These are phyloP conservation scores for Phyllosticta capitalensis DNA, from an alignment of 2,329 filamentous ascomycete species.

Conservation along the genomic window DNA sequence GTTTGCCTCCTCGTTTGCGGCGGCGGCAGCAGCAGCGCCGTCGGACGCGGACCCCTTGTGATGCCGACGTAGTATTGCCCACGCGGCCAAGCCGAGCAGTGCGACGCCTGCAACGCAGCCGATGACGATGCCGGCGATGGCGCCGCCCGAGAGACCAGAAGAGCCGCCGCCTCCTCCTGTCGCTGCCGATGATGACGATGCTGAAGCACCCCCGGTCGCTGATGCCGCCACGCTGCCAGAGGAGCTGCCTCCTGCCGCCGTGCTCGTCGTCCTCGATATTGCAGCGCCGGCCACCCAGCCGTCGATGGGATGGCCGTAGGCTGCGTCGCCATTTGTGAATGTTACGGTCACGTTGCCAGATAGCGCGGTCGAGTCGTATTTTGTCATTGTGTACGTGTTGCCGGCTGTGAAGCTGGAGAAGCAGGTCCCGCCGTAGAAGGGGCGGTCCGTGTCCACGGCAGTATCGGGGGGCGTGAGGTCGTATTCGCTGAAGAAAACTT, in stretches of 20 bases:
- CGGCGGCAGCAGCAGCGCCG: not conserved
- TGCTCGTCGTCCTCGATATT: not conserved
- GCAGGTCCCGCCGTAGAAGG: constrained; percentile 21
- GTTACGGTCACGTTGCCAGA: constrained; percentile 11
- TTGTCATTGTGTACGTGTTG: constrained; percentile 14
- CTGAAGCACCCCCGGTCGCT: constrained; percentile 1
- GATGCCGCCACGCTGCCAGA: not conserved
- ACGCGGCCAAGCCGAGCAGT: constrained; percentile 12
- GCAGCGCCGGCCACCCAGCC: constrained; percentile 14
- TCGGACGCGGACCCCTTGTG: constrained; percentile 13
- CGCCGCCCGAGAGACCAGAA: constrained; percentile 10
- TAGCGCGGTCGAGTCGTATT: constrained; percentile 15
- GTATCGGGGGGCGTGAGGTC: constrained; percentile 15
- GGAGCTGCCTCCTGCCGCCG: not conserved
- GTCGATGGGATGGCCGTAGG: constrained; percentile 22
- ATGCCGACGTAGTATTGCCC: not conserved
- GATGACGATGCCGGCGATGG: constrained; percentile 18
- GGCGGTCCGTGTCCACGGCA: constrained; percentile 15
- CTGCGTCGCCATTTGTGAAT: constrained; percentile 12
- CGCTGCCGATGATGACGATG: constrained; percentile 10
- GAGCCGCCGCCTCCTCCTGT: not conserved
- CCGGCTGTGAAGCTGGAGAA: constrained; percentile 17
- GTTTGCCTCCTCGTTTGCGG: not conserved
- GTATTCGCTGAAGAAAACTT: constrained; percentile 13
- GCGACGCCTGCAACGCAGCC: constrained; percentile 16